Base-by-base conservation (phyloP, 169 alveolate genomes). In the Cryptosporidium ubiquitum region DNA sequence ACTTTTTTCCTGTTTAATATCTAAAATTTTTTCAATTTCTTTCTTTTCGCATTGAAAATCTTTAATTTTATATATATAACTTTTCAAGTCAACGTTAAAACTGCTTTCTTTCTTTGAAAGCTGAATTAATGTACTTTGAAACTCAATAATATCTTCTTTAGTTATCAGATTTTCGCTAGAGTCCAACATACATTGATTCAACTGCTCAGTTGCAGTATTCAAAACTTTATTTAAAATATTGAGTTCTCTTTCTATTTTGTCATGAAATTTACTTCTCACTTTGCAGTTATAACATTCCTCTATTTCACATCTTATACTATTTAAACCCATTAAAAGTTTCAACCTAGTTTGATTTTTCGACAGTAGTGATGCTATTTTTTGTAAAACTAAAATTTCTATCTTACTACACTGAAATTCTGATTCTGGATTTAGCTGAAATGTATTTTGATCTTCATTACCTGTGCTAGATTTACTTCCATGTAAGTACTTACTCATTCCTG, bases 401-500 rank as follows among this genome's bases (percentile, higher is more conserved):
- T 58, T 73, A 35, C 70, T 73, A 10, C 85, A 73, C 3, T 42
- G 44, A 35, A 33, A 73, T 40, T 73, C 69, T 2, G 70, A 31
- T 2, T 55, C 18, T 26, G 85, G 70, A 3, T 20, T 52, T 26
- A 73, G n/a, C 26, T 29, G 33, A 26, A 58, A 16, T 35, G 39
- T 37, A 5, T 12, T 18, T 14, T 31, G 40, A n/a, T 64, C 39
- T 20, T 35, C 33, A 20, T 20, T 37, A 10, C 0, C 16, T 12
- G 55, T 14, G 1, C 6, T 64, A 9, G 37, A 2, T n/a, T 26
- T 20, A 37, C 40, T 73, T 52, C 2, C n/a, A 26, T 73, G 44
- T 14, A 73, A 35, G 49, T 73, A 73, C 37, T 73, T 73, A 26
- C 70, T 73, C 44, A 73, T 73, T 3, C 85, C 85, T 73, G 85